Conservation (phyloP, 495 filamentous ascomycete genomes). For the Aspergillus diversus region DNA sequence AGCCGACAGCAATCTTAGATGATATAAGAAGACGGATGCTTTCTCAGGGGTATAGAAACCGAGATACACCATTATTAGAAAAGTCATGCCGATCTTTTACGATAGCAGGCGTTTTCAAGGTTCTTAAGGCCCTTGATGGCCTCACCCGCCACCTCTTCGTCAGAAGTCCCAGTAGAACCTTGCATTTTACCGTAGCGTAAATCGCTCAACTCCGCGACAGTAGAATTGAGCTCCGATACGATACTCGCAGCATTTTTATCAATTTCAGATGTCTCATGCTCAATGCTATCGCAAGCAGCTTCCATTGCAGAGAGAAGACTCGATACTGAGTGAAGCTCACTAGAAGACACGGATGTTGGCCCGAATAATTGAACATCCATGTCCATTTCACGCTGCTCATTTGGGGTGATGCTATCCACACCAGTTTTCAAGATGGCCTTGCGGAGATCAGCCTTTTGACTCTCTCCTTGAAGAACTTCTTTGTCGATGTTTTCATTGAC, state of each 20-base stretch:
- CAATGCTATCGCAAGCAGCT: constrained; percentile 63
- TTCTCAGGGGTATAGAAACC: not conserved
- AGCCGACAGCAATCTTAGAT: too few species aligned
- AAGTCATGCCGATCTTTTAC: constrained; percentile 16
- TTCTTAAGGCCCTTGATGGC: constrained; percentile 53
- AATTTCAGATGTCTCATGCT: constrained; percentile 64
- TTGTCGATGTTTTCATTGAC: constrained; percentile 69
- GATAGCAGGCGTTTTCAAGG: constrained; percentile 66
- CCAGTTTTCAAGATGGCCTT: constrained; percentile 57
- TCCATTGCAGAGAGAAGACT: constrained; percentile 72
- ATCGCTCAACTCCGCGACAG: constrained; percentile 75
- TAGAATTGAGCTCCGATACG: constrained; percentile 62
- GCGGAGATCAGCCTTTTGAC: constrained; percentile 63
- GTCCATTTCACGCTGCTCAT: constrained; percentile 73
- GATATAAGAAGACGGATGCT: too few species aligned
- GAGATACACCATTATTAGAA: not conserved
- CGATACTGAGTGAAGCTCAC: constrained; percentile 59
- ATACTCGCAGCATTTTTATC: constrained; percentile 66
- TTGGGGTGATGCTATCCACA: constrained; percentile 51
- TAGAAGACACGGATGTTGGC: constrained; percentile 40
- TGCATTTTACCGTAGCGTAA: constrained; percentile 78
- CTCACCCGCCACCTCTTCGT: constrained; percentile 63
- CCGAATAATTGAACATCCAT: constrained; percentile 75
- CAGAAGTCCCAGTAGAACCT: constrained; percentile 57
- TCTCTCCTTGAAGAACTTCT: constrained; percentile 66